Evolutionary conservation across 129 eudicot genomes (phyloP), one percentile per base, ranked within the genome.

Genomic region (Flaveria robusta): DNA sequence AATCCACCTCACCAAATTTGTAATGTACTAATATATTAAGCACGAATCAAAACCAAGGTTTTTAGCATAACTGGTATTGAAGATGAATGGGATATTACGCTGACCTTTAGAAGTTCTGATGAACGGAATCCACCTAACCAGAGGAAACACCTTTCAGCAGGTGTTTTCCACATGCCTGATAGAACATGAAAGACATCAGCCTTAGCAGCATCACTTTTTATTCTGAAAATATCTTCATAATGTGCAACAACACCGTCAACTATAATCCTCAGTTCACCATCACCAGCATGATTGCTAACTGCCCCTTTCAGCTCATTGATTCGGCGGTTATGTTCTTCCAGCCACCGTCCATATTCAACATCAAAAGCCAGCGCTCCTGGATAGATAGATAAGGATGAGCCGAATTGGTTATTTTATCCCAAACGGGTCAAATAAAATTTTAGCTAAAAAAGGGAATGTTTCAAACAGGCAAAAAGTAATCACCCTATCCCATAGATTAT

Each of bases 101-200:
- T 67, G 83, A 90, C 96, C 96, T 90, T 90, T 60, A 90, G 80
- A 68, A 90, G 81, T 76, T 87, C 92, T 58, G 96, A 90, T 26
- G 92, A 87, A 80, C 96, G 92, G 70, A 90, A 90, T 56, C 92
- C 96, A 58, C 96, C 96, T 79, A 90, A 81, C 96, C 96, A 90
- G 9, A 90, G 75, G 68, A 90, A 90, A 62, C 96, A 90, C 82
- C 96, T 83, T 79, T 90, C 96, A 8, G 96, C 96, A 70, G 96
- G 96, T 55, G 96, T 90, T 82, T 90, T 90, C 96, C 96, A 90
- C 96, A 90, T 90, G 79, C 96, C 96, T 1, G 96, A 90, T 68
- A 90, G 81, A 72, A 90, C 86, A 82, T 90, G 96, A 70, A 90
- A 90, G 65, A 90, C 96, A 60, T 90, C 96, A 12, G 89, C 87